These are phyloP conservation scores for Microcera coccophila DNA, from an alignment of 2,329 filamentous ascomycete genomes.

Conservation along the genomic window DNA sequence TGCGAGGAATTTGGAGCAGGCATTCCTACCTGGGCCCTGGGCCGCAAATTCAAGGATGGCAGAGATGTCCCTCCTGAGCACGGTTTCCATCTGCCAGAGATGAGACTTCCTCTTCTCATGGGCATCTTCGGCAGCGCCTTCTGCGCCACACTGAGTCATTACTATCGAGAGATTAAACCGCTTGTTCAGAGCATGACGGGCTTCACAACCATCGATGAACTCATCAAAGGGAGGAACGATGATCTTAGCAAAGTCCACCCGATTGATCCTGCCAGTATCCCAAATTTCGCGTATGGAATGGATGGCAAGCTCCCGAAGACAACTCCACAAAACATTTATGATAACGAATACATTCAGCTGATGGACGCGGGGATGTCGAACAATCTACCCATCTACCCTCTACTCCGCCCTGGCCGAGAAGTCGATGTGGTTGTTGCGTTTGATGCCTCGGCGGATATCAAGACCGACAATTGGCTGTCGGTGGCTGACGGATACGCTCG, in stretches of 20 bases:
- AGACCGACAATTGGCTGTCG: constrained; percentile 92
- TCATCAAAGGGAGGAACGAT: constrained; percentile 78
- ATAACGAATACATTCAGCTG: constrained; percentile 67
- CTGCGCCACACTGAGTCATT: constrained; percentile 91
- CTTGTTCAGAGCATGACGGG: constrained; percentile 71
- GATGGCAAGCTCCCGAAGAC: constrained; percentile 68
- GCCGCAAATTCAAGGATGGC: constrained; percentile 75
- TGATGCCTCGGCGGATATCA: constrained; percentile 89
- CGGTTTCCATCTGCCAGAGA: constrained; percentile 72
- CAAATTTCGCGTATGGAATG: constrained; percentile 86
- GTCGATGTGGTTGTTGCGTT: constrained; percentile 91
- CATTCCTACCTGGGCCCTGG: constrained; percentile 92
- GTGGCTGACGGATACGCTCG: constrained; percentile 89
- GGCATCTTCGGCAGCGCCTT: constrained; percentile 97
- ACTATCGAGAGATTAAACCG: constrained; percentile 91
- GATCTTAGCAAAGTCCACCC: constrained; percentile 90
- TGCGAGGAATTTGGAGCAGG: constrained; percentile 89
- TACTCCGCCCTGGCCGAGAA: constrained; percentile 80
- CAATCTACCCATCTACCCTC: constrained; percentile 91
- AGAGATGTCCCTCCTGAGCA: constrained; percentile 49
- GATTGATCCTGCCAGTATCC: constrained; percentile 84
- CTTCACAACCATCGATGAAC: constrained; percentile 70
- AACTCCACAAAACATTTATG: constrained; percentile 72
- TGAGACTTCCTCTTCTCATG: constrained; percentile 77
- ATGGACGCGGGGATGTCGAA: constrained; percentile 99